Percentiles rank a stretch among this genome's conserved stretches.
These are phyloP conservation scores for Dactylellina haptotyla DNA, from an alignment of 2,329 filamentous ascomycete species.

Conservation along the genomic window DNA sequence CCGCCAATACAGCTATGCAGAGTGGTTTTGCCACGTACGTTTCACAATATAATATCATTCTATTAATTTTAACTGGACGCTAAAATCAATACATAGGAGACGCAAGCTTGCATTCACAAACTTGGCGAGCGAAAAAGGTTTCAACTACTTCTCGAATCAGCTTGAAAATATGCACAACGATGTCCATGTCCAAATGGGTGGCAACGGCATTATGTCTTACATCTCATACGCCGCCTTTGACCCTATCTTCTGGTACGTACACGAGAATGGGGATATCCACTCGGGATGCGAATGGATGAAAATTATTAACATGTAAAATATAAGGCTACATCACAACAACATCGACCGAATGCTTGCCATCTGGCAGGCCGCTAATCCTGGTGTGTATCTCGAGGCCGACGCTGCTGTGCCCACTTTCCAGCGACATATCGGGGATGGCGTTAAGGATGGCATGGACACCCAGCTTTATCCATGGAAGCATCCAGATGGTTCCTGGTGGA, in stretches of 20 bases:
- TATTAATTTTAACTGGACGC: neutral
- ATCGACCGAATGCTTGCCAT: slow-evolving; percentile 58
- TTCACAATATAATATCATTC: neutral
- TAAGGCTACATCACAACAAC: slow-evolving; percentile 54
- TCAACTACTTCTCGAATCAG: slow-evolving; percentile 54
- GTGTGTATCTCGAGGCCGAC: slow-evolving; percentile 34
- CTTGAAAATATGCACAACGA: slow-evolving; percentile 58
- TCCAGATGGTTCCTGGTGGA: slow-evolving; percentile 48
- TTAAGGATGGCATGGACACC: slow-evolving; percentile 49
- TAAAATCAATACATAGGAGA: slow-evolving; percentile 10
- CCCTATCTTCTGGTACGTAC: slow-evolving; percentile 57
- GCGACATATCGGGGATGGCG: slow-evolving; percentile 13
- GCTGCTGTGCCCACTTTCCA: slow-evolving; percentile 50
- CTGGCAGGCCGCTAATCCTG: slow-evolving; percentile 58
- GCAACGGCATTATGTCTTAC: slow-evolving; percentile 57
- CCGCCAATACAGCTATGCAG: slow-evolving; percentile 54
- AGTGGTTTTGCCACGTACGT: slow-evolving; percentile 48
- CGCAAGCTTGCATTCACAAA: slow-evolving; percentile 57
- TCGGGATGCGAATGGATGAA: neutral
- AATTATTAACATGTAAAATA: slow-evolving; percentile 1
- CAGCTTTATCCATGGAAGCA: slow-evolving; percentile 56
- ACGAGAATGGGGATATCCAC: too few species aligned
- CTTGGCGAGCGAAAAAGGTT: slow-evolving; percentile 48
- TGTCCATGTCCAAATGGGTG: slow-evolving; percentile 55
- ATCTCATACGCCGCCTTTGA: slow-evolving; percentile 58